Evolutionary conservation across 331 rosid genomes (phyloP), one percentile per base, ranked within the genome.

Genomic region (Rhamnella rubrinervis): DNA sequence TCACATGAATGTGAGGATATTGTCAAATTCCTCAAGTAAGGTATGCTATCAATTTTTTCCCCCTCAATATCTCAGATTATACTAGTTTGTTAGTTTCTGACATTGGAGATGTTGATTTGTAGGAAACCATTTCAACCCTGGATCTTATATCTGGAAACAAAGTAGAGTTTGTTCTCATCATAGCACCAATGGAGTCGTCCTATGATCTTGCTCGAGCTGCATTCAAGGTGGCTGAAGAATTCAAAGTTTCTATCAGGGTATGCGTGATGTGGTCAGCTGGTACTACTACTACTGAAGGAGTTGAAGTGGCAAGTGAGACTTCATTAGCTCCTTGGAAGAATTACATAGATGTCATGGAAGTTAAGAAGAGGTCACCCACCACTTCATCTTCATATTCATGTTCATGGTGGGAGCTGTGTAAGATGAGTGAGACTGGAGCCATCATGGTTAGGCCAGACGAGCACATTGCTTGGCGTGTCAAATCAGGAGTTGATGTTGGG

Each of bases 351-450:
- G 85, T 82, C 23, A 59, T 68, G 61, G 92, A 87, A 71, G 81
- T 76, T 57, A 70, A 70, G 76, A 71, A 46, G 5, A 31, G 35
- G 63, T 72, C 86, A 56, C 39, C 81, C 47, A 80, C 67, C 47
- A 80, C 67, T 72, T 73, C 83, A 55, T 51, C 65, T n/a, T 87
- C 85, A 13, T 83, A 95, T 72, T 73, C 83, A 55, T 51, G 63
- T n/a, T 89, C 85, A 13, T 83, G 96, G 96, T 92, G 96, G 96
- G 86, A 85, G 25, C 62, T 84, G 60, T 92, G 96, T 61, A 83
- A 81, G 70, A 89, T 87, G 91, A 87, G 81, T 0, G 73, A 81
- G 63, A 65, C 64, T 68, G 98, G 96, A 61, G 96, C 88, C 73
- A 85, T 89, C 75, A 70, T 92, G 41, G 95, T 87, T 68, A 83